Base-by-base conservation (phyloP, 441 rosid species). In the Gossypium lobatum region DNA sequence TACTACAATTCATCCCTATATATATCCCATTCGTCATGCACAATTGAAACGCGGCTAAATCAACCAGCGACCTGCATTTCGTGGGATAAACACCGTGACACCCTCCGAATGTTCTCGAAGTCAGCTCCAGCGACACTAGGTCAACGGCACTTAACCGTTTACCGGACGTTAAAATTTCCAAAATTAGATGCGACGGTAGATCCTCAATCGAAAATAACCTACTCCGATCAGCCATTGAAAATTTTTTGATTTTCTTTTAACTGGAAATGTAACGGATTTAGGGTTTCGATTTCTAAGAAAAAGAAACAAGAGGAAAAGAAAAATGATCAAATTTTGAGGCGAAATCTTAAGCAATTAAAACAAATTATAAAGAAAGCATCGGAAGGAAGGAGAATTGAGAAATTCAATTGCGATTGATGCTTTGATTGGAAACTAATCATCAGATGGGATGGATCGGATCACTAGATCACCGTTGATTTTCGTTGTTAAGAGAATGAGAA, bases 181-280 rank as follows among this genome's bases (percentile, higher is more conserved):
- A 79, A 75, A 92, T 82, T 92, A 92, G 84, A 87, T 94, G 93
- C 14, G 91, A 89, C n/a, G 98, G 98, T 70, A 94, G 84, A 48
- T 92, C 97, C 77, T 88, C 98, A 17, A 94, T 73, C 0, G 88
- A 83, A 65, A 82, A 66, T 58, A 75, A 66, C 82, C 88, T 81
- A 77, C 75, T 81, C 39, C 87, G 73, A 50, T 92, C 93, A 21
- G 88, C 97, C 98, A 91, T 89, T 72, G 76, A 6, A 62, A 75
- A 2, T 42, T 68, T 77, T 73, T 63, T 16, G 2, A 13, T 21
- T 48, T 25, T 50, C 5, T 31, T 61, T 3, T n/a, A 73, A 52
- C 14, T 7, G 53, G 63, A 50, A 64, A 53, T 11, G 34, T 10
- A 20, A 18, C 20, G 23, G 26, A 53, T 39, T 57, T 37, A 53